Evolutionary conservation across 345 rosid species (phyloP).

Genomic region (Bruguiera gymnorhiza): DNA sequence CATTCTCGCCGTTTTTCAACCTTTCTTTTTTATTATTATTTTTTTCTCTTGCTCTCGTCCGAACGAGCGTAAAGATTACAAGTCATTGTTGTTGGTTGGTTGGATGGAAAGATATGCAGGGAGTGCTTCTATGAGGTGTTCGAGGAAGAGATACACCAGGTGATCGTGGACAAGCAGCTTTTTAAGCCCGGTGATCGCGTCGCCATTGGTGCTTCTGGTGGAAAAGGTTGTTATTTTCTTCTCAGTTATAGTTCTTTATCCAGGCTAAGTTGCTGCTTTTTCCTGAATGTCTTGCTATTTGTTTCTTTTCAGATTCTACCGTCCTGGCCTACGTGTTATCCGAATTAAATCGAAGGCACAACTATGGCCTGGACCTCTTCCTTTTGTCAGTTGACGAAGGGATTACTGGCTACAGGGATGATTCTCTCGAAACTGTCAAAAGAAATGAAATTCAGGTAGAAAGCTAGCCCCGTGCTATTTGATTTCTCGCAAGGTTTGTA

Average conservation of each 20-base stretch:
- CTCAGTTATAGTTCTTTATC: neutral
- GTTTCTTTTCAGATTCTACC: constrained; percentile 66
- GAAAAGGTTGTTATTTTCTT: constrained; percentile 55
- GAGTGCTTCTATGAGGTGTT: constrained; percentile 80
- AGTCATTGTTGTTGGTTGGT: neutral
- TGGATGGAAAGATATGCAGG: constrained; percentile 63
- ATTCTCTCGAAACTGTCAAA: constrained; percentile 91
- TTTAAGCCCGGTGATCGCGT: constrained; percentile 80
- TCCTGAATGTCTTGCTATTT: neutral
- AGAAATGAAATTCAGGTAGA: constrained; percentile 80
- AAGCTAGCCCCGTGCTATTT: neutral
- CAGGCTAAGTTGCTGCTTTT: neutral
- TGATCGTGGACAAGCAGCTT: constrained; percentile 55
- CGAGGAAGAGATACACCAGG: constrained; percentile 82
- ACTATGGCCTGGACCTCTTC: constrained; percentile 72
- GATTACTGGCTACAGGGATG: constrained; percentile 88
- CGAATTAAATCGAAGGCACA: constrained; percentile 66
- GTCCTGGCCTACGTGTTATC: constrained; percentile 83
- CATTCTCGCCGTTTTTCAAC: neutral
- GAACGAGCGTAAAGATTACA: neutral
- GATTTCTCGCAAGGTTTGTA: neutral
- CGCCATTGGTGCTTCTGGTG: constrained; percentile 91
- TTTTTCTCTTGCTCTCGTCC: too few species aligned
- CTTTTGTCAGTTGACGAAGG: constrained; percentile 92
- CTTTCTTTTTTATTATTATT: neutral